Evolutionary conservation across 2,329 filamentous ascomycete species (phyloP), one percentile per base, ranked within the genome.

Genomic region (Verticillium nonalfalfae): DNA sequence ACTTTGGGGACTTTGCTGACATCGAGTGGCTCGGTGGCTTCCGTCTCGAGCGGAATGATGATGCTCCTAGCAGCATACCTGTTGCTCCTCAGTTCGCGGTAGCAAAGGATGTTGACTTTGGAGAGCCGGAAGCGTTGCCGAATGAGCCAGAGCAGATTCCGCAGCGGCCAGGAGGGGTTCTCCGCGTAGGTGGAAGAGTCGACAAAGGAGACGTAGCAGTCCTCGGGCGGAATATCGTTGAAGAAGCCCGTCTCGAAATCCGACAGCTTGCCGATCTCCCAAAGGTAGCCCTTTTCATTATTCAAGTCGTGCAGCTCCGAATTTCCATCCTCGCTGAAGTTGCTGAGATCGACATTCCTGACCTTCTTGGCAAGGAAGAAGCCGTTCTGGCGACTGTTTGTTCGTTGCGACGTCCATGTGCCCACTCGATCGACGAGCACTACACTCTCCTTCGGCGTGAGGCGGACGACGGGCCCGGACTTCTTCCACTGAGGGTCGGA

Each of bases 311-410:
- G 59, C 39, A 65, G 50, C 6, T 66, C 64, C 38, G 61, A 60
- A 34, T 66, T 65, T 4, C 60, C 61, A 18, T 63, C 64, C 56
- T 62, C 60, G 50, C 61, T 59, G 11, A 64, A 40, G 10, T 62
- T 59, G 45, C 62, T 61, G 40, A 71, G 61, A 59, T 68, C 64
- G 7, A 59, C 59, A 52, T 59, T 66, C 1, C 79, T 81, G 33
- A 88, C 77, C 68, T 89, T 91, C 76, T 96, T 97, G 7, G 88
- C 93, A n/a, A 99, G 79, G 74, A 99, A 99, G 77, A 98, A 99
- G 10, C 95, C 95, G 72, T 94, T 89, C 74, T 99, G 92, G 58
- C 92, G 85, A 39, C 85, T 82, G 73, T 98, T 93, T 15, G 90
- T 87, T 36, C 84, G 83, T 26, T 81, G 80, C 70, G 94, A 95